Conservation (phyloP, 2,329 filamentous ascomycete species). For the Zymoseptoria crescenta region DNA sequence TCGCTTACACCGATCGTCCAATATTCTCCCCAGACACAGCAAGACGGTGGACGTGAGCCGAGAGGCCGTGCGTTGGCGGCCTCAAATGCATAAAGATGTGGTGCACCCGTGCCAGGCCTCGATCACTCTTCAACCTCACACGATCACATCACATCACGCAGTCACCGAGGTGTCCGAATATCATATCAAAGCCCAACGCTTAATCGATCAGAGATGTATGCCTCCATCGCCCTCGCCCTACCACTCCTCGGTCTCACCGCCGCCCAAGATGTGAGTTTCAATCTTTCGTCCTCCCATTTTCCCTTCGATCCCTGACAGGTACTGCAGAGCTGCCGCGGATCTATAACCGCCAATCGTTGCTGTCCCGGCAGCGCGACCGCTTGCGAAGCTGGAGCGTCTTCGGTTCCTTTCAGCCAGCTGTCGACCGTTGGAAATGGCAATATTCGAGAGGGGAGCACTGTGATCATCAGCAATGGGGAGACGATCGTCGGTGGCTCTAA, state of each 20-base stretch:
- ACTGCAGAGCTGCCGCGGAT: neutral
- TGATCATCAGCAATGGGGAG: neutral
- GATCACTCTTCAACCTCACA: neutral
- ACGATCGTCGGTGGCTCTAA: neutral
- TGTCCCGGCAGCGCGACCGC: neutral
- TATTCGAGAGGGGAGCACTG: neutral
- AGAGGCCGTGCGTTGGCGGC: neutral
- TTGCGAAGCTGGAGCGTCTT: neutral
- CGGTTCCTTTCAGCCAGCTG: neutral
- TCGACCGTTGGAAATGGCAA: neutral
- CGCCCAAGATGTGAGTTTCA: neutral
- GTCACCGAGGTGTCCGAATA: neutral
- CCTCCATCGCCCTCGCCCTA: neutral
- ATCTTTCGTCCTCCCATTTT: neutral
- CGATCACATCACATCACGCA: neutral
- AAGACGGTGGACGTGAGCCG: neutral
- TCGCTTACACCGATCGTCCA: too few relatives aligned
- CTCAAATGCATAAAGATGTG: neutral
- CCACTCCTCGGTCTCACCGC: neutral
- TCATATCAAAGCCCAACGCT: too few relatives aligned
- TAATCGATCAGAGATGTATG: neutral
- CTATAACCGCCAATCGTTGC: neutral
- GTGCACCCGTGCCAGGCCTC: neutral
- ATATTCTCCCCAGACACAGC: neutral
- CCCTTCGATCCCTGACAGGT: neutral